Base-by-base conservation (phyloP, 371 early-diverging fungal genomes). In the Dichotomocladium elegans region DNA sequence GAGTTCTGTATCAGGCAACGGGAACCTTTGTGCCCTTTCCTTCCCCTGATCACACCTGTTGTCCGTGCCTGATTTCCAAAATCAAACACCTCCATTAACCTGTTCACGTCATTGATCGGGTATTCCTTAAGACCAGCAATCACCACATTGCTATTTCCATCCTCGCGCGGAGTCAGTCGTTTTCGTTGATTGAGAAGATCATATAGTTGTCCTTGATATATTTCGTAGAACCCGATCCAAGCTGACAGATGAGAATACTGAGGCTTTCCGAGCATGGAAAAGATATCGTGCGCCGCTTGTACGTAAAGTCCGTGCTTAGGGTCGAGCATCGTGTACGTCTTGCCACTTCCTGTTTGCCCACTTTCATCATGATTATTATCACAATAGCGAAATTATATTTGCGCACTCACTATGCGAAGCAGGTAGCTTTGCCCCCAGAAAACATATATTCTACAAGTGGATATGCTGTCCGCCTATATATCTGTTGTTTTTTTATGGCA, bases 251-350 rank as follows among this genome's bases (percentile, higher is more conserved):
- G 87, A 1, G 66, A 45, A 69, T 91, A 79, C 30, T 87, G 82
- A 11, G 84, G 83, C 8, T 74, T 77, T 27, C 81, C 82, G 1
- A 95, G 79, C 52, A 80, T 60, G 5, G 77, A 69, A 64, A 99
- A 95, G 29, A 98, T 92, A 60, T 95, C 97, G 14, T 87, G 68
- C 0, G 93, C 94, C 0, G 99, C 97, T 58, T 85, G 76, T 3
- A 94, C 91, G 57, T 96, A 99, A 19, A 98, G 85, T 6, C 95
- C 92, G 41, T 86, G 78, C 3, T 77, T 76, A 12, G 75, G 72
- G 61, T 95, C 92, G 53, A 98, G 74, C 99, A 99, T 99, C 0
- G 99, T 99, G 69, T 89, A 91, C 0, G 99, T 99, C 70, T 99
- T 99, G 27, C 99, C 99, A 17, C 74, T 70, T 19, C 85, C 96